A percentile compares a stretch with the other conserved stretches of the same genome.
These are phyloP conservation scores for Jatropha multifida DNA, from an alignment of 441 rosid species.

Conservation along the genomic window DNA sequence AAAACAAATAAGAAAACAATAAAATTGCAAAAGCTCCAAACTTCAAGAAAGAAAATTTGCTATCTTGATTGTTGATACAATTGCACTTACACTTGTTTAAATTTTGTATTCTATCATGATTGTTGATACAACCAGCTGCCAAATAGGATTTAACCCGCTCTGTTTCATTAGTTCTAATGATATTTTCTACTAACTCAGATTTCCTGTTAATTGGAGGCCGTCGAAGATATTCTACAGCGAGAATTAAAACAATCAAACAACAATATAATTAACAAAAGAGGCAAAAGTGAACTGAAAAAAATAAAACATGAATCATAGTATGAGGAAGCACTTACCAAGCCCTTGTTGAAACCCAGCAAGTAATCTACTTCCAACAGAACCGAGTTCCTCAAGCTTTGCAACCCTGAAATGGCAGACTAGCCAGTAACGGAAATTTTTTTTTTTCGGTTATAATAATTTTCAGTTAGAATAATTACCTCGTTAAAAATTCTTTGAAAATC, in stretches of 20 bases:
- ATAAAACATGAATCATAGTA: not conserved
- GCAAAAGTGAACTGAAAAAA: not conserved
- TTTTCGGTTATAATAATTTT: too few relatives aligned
- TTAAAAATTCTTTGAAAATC: constrained; percentile 54
- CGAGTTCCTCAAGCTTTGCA: constrained; percentile 65
- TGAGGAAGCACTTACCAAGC: constrained; percentile 45
- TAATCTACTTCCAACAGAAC: constrained; percentile 43
- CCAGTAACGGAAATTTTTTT: not conserved
- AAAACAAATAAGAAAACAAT: not conserved
- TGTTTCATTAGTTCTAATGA: constrained; percentile 63
- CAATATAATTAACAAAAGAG: not conserved
- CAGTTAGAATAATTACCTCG: constrained; percentile 35
- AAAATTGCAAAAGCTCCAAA: not conserved
- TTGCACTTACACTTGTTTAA: constrained; percentile 63
- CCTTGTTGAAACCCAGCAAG: constrained; percentile 68
- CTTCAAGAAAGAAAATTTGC: not conserved
- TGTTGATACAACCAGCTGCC: constrained; percentile 54
- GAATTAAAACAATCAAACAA: constrained; percentile 14
- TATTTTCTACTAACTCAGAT: constrained; percentile 52
- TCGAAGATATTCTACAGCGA: constrained; percentile 51
- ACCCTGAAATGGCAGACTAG: constrained; percentile 38
- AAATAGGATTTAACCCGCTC: constrained; percentile 58
- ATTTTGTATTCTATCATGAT: constrained; percentile 45
- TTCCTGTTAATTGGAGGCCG: constrained; percentile 52
- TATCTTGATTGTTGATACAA: not conserved